A percentile compares a stretch with the other conserved stretches of the same genome.
Evolutionary conservation across 352 stramenopile species (phyloP).

Genomic region (Aphanomyces astaci): DNA sequence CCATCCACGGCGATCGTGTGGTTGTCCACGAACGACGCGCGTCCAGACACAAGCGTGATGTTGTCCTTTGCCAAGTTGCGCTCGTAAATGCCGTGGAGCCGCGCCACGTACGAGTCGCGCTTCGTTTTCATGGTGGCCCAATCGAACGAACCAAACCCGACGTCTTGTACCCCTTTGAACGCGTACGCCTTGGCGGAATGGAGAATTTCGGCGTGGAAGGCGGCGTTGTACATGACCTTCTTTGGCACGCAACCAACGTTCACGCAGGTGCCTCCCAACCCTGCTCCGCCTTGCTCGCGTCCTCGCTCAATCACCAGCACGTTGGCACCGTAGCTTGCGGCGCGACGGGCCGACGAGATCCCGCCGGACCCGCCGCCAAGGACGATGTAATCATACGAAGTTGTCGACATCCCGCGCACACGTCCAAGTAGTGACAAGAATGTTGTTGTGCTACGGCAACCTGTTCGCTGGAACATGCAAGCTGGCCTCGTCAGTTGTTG

Average conservation of each 20-base stretch:
- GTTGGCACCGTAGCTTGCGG: slow-evolving; percentile 90
- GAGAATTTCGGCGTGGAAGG: slow-evolving; percentile 73
- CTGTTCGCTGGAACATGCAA: too few species aligned
- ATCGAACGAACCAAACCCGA: slow-evolving; percentile 76
- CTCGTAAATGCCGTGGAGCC: slow-evolving; percentile 96
- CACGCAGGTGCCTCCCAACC: slow-evolving; percentile 94
- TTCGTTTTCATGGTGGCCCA: slow-evolving; percentile 88
- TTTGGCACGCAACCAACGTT: slow-evolving; percentile 98
- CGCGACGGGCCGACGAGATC: slow-evolving; percentile 87
- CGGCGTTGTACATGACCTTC: slow-evolving; percentile 97
- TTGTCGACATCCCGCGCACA: neutral
- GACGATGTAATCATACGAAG: slow-evolving; percentile 83
- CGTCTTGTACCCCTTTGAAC: slow-evolving; percentile 36
- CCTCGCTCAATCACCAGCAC: slow-evolving; percentile 91
- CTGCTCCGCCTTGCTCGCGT: slow-evolving; percentile 46
- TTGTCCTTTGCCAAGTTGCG: slow-evolving; percentile 87
- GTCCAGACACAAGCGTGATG: slow-evolving; percentile 83
- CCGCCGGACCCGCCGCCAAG: slow-evolving; percentile 88
- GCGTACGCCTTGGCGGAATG: slow-evolving; percentile 56
- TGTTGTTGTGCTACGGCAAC: too few species aligned
- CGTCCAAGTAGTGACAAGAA: neutral
- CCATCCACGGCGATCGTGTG: slow-evolving; percentile 78
- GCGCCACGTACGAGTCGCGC: slow-evolving; percentile 90
- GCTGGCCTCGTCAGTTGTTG: too few species aligned
- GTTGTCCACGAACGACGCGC: slow-evolving; percentile 79